Percentiles rank a stretch among this genome's conserved stretches.
Evolutionary conservation across 2,329 filamentous ascomycete species (phyloP).

Genomic region (Fusarium camptoceras): DNA sequence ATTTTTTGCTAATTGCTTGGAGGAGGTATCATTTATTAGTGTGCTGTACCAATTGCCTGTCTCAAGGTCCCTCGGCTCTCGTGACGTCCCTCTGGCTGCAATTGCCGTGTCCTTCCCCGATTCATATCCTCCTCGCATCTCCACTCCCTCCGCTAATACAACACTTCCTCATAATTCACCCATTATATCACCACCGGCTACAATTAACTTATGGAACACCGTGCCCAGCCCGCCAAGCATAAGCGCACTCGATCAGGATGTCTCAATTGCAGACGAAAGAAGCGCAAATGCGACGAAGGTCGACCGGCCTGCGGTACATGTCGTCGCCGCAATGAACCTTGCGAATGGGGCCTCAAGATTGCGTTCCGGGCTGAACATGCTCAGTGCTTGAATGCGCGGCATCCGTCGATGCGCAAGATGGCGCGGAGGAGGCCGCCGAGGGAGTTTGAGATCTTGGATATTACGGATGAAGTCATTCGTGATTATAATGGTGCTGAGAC

Average conservation of each 20-base stretch:
- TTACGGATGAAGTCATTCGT: slow-evolving; percentile 53
- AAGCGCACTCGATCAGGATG: slow-evolving; percentile 53
- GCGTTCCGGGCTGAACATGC: slow-evolving; percentile 54
- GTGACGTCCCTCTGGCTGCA: slow-evolving; percentile 6
- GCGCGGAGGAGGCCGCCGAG: slow-evolving; percentile 44
- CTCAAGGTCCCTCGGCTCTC: neutral
- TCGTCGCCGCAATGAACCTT: slow-evolving; percentile 47
- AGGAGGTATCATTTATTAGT: neutral
- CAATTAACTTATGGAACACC: slow-evolving; percentile 39
- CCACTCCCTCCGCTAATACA: neutral
- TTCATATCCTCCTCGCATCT: slow-evolving; percentile 7
- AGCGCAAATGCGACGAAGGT: slow-evolving; percentile 54
- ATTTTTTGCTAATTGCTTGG: neutral
- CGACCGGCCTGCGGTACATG: slow-evolving; percentile 53
- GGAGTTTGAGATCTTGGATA: slow-evolving; percentile 53
- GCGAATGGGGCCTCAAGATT: slow-evolving; percentile 55
- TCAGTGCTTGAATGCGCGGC: slow-evolving; percentile 47
- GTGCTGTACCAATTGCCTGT: neutral
- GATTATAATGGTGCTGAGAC: slow-evolving; percentile 50
- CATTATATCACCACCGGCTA: slow-evolving; percentile 22
- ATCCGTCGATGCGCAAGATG: slow-evolving; percentile 52
- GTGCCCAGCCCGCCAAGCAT: slow-evolving; percentile 41
- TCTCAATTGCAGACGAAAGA: slow-evolving; percentile 55
- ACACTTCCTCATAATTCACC: neutral
- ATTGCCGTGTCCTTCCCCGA: slow-evolving; percentile 11